Conservation (phyloP, 306 rosid genomes). For the Cotoneaster glaucophyllus region DNA sequence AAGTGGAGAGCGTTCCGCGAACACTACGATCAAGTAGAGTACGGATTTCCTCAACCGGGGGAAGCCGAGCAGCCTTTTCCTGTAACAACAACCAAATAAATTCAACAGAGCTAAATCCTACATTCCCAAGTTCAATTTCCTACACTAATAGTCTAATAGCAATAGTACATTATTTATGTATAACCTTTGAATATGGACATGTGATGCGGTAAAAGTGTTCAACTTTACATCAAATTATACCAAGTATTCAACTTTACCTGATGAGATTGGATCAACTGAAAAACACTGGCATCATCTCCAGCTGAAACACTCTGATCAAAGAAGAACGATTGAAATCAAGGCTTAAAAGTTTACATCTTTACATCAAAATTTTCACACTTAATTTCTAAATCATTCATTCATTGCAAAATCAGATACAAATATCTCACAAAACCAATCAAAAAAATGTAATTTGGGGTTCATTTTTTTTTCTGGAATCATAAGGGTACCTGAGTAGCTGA, state of each 20-base stretch:
- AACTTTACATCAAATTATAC: neutral
- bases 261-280: slow-evolving; percentile 70
- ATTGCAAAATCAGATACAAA: neutral
- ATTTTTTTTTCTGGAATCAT: neutral
- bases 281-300: slow-evolving; percentile 44
- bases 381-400: neutral
- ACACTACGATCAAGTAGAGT: slow-evolving; percentile 58
- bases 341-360: neutral
- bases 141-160: neutral
- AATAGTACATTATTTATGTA: neutral
- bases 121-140: neutral
- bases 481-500: slow-evolving; percentile 54
- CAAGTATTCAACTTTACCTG: slow-evolving; percentile 40
- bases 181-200: neutral
- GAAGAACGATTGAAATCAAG: slow-evolving; percentile 14
- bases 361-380: neutral
- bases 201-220: neutral
- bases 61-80: slow-evolving; percentile 84
- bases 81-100: slow-evolving; percentile 21
- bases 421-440: neutral
- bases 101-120: neutral
- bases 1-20: slow-evolving; percentile 81
- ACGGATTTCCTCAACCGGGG: slow-evolving; percentile 69
- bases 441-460: neutral
- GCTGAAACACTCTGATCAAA: slow-evolving; percentile 42